These are phyloP conservation scores for Trapa bicornis DNA, from an alignment of 345 rosid genomes.

Conservation along the genomic window DNA sequence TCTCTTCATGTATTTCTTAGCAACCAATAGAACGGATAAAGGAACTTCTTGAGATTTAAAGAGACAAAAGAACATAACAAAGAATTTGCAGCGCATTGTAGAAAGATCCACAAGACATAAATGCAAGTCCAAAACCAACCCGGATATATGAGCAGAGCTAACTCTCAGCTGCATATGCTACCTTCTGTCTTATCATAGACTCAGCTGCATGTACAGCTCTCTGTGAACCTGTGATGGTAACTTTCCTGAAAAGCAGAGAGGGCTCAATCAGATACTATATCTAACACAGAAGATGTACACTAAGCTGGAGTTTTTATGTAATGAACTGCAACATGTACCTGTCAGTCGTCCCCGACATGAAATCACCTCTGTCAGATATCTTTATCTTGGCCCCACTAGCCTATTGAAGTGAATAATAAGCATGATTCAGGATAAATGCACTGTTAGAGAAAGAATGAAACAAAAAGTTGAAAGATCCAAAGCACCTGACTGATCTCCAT, in stretches of 20 bases:
- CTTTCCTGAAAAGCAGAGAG: slow-evolving; percentile 47
- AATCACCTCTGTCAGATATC: slow-evolving; percentile 95
- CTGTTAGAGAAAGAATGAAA: not conserved
- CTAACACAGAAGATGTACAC: not conserved
- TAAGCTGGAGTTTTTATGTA: not conserved
- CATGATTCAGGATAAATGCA: not conserved
- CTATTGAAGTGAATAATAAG: slow-evolving; percentile 25
- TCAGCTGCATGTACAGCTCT: slow-evolving; percentile 81
- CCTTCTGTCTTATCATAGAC: slow-evolving; percentile 89
- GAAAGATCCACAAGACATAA: slow-evolving; percentile 3
- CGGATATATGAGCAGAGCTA: slow-evolving; percentile 2
- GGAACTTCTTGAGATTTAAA: not conserved
- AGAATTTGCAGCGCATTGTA: slow-evolving; percentile 2
- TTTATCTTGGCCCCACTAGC: slow-evolving; percentile 87
- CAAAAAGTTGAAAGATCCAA: not conserved
- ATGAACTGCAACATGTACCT: slow-evolving; percentile 35
- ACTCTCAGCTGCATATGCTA: slow-evolving; percentile 74
- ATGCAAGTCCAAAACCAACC: not conserved
- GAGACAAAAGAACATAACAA: not conserved
- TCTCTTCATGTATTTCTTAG: not conserved
- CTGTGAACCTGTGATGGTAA: slow-evolving; percentile 82
- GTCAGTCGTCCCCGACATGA: slow-evolving; percentile 78
- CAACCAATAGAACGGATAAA: not conserved
- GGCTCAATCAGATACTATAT: not conserved
- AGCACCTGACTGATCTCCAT: slow-evolving; percentile 89